Percentiles rank a stretch among this genome's conserved stretches.
phyloP scores from a whole-genome alignment of 768 basidiomycete genomes.

The Russula sp. region DNA sequence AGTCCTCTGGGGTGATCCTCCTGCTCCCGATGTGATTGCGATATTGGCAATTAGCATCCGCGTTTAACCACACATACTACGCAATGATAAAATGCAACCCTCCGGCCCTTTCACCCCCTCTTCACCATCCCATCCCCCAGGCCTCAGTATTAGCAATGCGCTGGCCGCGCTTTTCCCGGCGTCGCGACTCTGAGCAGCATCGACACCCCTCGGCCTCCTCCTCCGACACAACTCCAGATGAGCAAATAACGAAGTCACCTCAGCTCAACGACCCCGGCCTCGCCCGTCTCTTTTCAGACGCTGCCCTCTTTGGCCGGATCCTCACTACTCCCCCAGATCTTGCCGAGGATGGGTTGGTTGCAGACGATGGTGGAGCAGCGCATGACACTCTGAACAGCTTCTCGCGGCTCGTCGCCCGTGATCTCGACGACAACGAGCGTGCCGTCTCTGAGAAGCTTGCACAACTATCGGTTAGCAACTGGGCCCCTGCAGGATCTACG shows the following conservation, averaged over 20 bases:
- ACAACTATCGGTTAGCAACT: constrained; percentile 33
- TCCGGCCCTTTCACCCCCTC: neutral
- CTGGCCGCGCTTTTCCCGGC: neutral
- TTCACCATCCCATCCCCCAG: neutral
- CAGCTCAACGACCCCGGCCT: constrained; percentile 24
- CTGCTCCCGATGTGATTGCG: too few relatives aligned
- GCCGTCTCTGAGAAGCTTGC: constrained; percentile 32
- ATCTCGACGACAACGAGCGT: constrained; percentile 33
- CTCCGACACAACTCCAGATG: neutral
- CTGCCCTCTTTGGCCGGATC: constrained; percentile 33
- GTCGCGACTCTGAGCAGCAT: neutral
- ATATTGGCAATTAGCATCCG: neutral
- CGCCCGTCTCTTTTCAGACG: constrained; percentile 34
- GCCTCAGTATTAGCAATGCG: neutral
- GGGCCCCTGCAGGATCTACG: constrained; percentile 24
- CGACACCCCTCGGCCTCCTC: constrained; percentile 8
- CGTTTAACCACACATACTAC: too few relatives aligned
- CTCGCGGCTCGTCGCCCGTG: constrained; percentile 34
- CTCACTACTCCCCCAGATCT: constrained; percentile 22
- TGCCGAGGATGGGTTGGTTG: neutral
- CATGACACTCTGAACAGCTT: constrained; percentile 31
- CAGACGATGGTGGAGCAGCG: neutral
- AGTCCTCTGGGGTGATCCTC: too few relatives aligned
- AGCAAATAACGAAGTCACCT: neutral
- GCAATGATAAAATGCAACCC: neutral